Conservation (phyloP, 2,329 filamentous ascomycete genomes). For the Fusarium tjaetaba region DNA sequence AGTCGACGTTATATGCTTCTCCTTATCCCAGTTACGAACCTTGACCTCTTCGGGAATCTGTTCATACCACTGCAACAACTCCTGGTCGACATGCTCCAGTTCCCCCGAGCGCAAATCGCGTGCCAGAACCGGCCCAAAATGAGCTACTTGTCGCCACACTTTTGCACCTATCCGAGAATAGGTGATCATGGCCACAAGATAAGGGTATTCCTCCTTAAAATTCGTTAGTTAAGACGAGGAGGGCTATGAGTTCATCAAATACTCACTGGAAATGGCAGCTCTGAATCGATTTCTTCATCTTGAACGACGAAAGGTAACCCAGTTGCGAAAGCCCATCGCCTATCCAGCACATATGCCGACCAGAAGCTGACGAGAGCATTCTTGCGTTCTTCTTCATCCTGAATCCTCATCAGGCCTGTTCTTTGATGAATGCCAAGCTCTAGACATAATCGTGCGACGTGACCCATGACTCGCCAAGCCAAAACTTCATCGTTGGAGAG, state of each 20-base stretch:
- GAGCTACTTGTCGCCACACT: conserved; percentile 84
- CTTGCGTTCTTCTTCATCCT: conserved; percentile 73
- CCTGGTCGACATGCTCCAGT: conserved; percentile 82
- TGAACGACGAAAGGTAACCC: conserved; percentile 87
- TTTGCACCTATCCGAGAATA: conserved; percentile 86
- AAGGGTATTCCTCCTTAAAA: conserved; percentile 66
- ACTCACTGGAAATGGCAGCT: conserved; percentile 80
- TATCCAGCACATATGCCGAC: conserved; percentile 86
- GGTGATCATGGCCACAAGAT: conserved; percentile 83
- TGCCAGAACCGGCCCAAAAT: conserved; percentile 69
- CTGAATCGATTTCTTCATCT: conserved; percentile 85
- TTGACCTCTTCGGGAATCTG: conserved; percentile 70
- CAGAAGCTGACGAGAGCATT: conserved; percentile 81
- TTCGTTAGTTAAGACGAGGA: conserved; percentile 22
- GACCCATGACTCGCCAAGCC: conserved; percentile 87
- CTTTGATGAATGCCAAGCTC: conserved; percentile 85
- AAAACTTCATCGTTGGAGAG: conserved; percentile 86
- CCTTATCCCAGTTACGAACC: conserved; percentile 68
- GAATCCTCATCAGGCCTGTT: conserved; percentile 76
- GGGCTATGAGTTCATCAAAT: background rate
- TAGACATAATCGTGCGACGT: conserved; percentile 81
- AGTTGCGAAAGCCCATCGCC: conserved; percentile 89
- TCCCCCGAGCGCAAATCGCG: conserved; percentile 76
- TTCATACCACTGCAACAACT: conserved; percentile 88
- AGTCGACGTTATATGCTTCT: conserved; percentile 62